Evolutionary conservation across 768 basidiomycete genomes (phyloP).

Genomic region (Trametes villosa): DNA sequence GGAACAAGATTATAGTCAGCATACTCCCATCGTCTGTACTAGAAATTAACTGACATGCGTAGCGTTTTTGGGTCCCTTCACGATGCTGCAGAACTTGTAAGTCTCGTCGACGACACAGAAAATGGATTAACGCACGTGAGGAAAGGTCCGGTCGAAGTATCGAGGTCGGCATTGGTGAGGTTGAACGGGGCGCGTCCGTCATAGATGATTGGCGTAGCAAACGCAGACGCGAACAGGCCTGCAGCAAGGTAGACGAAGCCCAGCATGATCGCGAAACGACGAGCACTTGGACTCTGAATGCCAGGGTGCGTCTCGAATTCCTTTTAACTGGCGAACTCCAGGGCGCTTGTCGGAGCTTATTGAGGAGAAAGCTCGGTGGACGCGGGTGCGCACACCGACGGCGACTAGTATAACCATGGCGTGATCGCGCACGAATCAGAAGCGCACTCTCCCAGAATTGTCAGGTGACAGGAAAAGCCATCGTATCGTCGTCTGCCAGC

Average conservation of each 20-base stretch:
- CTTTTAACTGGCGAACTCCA: not conserved
- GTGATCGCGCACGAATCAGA: not conserved
- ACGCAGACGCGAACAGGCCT: not conserved
- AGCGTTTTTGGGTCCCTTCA: conserved; percentile 57
- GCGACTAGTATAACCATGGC: not conserved
- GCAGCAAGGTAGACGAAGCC: not conserved
- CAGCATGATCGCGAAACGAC: not conserved
- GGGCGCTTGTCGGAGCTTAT: not conserved
- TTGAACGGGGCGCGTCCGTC: conserved; percentile 58
- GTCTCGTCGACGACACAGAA: not conserved
- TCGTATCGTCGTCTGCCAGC: not conserved
- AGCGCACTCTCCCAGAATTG: not conserved
- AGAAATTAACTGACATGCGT: conserved; percentile 45
- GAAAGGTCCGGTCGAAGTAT: conserved; percentile 54
- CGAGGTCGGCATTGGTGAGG: conserved; percentile 47
- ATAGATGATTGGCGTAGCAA: conserved; percentile 46
- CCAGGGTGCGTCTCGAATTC: not conserved
- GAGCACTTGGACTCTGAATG: not conserved
- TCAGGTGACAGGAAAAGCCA: not conserved
- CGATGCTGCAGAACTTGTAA: conserved; percentile 44
- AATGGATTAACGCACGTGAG: conserved; percentile 48
- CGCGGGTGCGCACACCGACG: not conserved
- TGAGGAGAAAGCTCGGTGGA: conserved; percentile 4
- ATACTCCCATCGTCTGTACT: not conserved
- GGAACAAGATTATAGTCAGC: not conserved